Evolutionary conservation across 116 monocot species (phyloP).

Genomic region (Papilionanthe hybrid): DNA sequence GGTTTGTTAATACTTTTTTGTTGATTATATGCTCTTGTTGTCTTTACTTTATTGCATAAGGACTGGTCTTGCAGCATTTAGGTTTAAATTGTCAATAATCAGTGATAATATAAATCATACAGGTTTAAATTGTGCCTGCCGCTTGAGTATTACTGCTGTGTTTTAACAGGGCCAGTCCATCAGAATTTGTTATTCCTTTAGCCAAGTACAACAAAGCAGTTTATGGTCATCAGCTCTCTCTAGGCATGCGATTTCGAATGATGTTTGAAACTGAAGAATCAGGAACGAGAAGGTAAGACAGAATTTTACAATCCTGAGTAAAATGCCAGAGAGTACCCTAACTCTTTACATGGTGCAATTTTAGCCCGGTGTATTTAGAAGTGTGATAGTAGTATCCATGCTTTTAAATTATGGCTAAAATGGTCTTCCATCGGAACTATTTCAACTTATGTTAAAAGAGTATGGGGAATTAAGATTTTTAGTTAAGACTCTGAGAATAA

Average conservation of each 20-base stretch:
- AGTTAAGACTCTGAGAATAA: too few relatives aligned
- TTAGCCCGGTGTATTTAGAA: too few relatives aligned
- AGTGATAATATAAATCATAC: neutral
- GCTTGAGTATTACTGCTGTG: neutral
- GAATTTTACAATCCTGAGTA: too few relatives aligned
- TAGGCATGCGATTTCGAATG: constrained; percentile 85
- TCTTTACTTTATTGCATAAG: neutral
- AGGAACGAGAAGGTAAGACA: constrained; percentile 61
- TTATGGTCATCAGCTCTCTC: constrained; percentile 54
- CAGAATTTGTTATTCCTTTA: constrained; percentile 77
- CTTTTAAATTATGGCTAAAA: too few relatives aligned
- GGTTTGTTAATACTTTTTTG: constrained; percentile 23
- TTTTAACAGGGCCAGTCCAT: constrained; percentile 66
- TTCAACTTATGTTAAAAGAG: too few relatives aligned
- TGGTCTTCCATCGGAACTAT: too few relatives aligned
- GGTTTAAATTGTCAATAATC: neutral
- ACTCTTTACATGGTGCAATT: too few relatives aligned
- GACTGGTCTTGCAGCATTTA: neutral
- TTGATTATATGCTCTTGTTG: neutral
- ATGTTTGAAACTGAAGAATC: constrained; percentile 86
- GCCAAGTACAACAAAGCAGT: constrained; percentile 74
- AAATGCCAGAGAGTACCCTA: too few relatives aligned
- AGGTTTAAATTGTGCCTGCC: neutral
- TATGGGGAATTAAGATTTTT: too few relatives aligned
- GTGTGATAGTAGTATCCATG: too few relatives aligned